Percentiles rank a stretch among this genome's conserved stretches.
phyloP scores from a whole-genome alignment of 2,329 filamentous ascomycete genomes.

The Penicillium sp. region DNA sequence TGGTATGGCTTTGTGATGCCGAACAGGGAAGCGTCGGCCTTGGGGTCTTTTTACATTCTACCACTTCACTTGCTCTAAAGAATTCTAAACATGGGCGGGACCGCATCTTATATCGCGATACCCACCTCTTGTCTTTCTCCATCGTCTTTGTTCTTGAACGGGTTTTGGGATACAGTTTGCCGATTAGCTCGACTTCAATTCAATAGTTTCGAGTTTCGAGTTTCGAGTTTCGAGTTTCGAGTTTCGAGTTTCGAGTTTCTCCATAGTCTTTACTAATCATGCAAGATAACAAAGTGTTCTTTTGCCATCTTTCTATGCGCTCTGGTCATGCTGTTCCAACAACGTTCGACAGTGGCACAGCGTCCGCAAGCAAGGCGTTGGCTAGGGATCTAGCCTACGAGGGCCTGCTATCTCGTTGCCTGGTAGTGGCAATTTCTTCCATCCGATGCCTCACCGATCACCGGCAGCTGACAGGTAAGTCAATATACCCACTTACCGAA shows the following conservation, averaged over 20 bases:
- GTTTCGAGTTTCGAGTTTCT: not conserved
- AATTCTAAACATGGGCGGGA: not conserved
- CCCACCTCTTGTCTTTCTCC: not conserved
- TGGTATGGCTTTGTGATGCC: not conserved
- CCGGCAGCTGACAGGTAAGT: not conserved
- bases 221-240: not conserved
- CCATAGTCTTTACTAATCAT: too few relatives aligned
- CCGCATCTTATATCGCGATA: not conserved
- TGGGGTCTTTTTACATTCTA: not conserved
- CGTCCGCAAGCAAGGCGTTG: not conserved
- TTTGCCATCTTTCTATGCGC: not conserved
- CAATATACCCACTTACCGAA: not conserved
- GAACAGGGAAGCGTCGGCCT: not conserved
- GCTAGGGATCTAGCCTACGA: not conserved
- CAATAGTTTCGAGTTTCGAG: not conserved
- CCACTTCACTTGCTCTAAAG: not conserved
- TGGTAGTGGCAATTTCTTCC: slow-evolving; percentile 14
- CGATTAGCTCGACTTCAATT: not conserved
- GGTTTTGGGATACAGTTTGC: not conserved
- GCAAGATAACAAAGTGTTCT: not conserved
- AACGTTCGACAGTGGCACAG: not conserved
- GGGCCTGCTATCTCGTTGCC: slow-evolving; percentile 8
- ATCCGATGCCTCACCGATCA: not conserved
- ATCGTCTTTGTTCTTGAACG: not conserved
- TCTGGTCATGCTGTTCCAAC: not conserved